Conservation (phyloP, 2,329 filamentous ascomycete species). For the Ceratocystis huliohia region DNA sequence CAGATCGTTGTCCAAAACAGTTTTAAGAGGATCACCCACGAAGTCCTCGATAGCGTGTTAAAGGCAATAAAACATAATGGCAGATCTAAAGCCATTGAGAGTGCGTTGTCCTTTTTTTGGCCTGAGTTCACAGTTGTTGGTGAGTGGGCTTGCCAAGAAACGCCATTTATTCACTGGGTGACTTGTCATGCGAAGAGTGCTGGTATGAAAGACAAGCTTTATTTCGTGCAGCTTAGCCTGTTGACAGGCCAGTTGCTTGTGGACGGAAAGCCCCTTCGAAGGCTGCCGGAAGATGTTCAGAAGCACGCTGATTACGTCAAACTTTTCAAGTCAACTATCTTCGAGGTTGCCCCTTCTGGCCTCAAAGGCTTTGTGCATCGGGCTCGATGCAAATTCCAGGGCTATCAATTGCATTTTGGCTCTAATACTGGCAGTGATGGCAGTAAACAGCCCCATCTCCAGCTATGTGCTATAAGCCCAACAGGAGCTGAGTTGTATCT, state of each 20-base stretch:
- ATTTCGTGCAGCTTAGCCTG: slow-evolving; percentile 31
- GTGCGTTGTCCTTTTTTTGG: background rate
- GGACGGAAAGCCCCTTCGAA: slow-evolving; percentile 36
- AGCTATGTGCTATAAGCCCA: slow-evolving; percentile 26
- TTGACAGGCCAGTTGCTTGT: slow-evolving; percentile 41
- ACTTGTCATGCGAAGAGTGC: background rate
- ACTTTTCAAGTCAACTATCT: slow-evolving; percentile 32
- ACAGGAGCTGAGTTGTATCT: slow-evolving; percentile 24
- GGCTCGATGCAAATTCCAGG: slow-evolving; percentile 23
- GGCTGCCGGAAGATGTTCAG: slow-evolving; percentile 36
- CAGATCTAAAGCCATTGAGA: background rate
- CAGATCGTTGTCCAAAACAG: too few relatives aligned
- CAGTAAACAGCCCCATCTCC: slow-evolving; percentile 23
- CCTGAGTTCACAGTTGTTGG: background rate
- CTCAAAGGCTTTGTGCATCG: slow-evolving; percentile 31
- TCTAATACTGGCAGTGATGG: slow-evolving; percentile 13
- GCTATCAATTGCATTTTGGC: slow-evolving; percentile 30
- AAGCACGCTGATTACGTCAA: slow-evolving; percentile 30
- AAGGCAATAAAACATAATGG: background rate
- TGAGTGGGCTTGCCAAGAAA: background rate
- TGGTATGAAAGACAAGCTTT: background rate
- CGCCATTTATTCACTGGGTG: background rate
- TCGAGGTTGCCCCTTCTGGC: slow-evolving; percentile 35
- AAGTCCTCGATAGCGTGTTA: background rate
- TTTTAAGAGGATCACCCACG: too few relatives aligned